A percentile compares a stretch with the other conserved stretches of the same genome.
phyloP scores from a whole-genome alignment of 305 asterid species.

The Fraxinus dipetala region DNA sequence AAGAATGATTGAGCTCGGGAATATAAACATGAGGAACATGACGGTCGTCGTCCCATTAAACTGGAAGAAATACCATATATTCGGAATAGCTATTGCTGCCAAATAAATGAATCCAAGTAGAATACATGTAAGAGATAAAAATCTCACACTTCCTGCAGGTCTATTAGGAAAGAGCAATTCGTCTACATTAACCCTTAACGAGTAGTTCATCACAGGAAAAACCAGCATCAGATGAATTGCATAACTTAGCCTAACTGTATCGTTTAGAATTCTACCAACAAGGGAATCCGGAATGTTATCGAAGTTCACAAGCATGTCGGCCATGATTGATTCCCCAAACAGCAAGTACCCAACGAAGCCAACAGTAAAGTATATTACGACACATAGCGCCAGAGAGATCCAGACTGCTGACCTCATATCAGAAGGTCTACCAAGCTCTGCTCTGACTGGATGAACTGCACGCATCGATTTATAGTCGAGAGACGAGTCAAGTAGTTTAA shows the following conservation, averaged over 20 bases:
- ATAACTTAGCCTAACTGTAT: conserved; percentile 68
- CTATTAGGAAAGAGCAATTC: conserved; percentile 73
- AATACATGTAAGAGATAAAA: conserved; percentile 48
- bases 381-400: conserved; percentile 59
- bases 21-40: conserved; percentile 80
- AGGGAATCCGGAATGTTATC: conserved; percentile 60
- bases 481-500: not conserved
- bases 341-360: conserved; percentile 91
- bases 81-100: conserved; percentile 73
- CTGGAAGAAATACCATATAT: conserved; percentile 94
- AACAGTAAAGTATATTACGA: conserved; percentile 67
- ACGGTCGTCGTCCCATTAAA: conserved; percentile 93
- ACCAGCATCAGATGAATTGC: conserved; percentile 95
- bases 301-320: conserved; percentile 91
- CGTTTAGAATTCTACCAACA: conserved; percentile 43
- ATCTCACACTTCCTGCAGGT: conserved; percentile 46
- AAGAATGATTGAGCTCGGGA: conserved; percentile 81
- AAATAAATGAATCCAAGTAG: conserved; percentile 56
- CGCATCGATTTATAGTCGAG: not conserved
- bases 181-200: conserved; percentile 70
- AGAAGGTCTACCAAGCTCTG: conserved; percentile 86
- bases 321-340: conserved; percentile 89
- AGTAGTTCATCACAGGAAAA: conserved; percentile 92
- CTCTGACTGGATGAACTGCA: conserved; percentile 95
- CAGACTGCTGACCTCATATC: conserved; percentile 83